Percentiles rank a stretch among this genome's conserved stretches.
Evolutionary conservation across 2,329 filamentous ascomycete species (phyloP).

Genomic region (Fonsecaea multimorphosa): DNA sequence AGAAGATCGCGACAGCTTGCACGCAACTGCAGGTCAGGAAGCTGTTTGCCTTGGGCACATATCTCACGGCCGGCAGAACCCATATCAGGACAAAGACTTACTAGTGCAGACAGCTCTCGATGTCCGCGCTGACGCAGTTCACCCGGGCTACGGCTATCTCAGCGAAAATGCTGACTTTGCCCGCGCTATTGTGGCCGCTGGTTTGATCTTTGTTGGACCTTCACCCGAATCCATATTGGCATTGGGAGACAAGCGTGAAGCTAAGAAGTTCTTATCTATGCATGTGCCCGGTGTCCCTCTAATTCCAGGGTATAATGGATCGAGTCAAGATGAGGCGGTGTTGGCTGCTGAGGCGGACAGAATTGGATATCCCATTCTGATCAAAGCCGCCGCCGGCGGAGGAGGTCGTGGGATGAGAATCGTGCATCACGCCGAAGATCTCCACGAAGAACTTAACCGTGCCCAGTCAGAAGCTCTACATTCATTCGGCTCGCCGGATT

Average conservation of each 20-base stretch:
- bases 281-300: conserved; percentile 42
- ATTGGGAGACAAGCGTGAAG: conserved; percentile 42
- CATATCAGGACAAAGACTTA: conserved; percentile 48
- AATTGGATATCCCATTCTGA: conserved; percentile 51
- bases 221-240: conserved; percentile 40
- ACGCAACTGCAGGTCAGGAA: conserved; percentile 61
- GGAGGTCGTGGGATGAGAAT: conserved; percentile 55
- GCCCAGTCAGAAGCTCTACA: conserved; percentile 50
- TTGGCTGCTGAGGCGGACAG: conserved; percentile 36
- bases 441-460: conserved; percentile 46
- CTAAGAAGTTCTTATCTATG: conserved; percentile 40
- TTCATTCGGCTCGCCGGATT: conserved; percentile 51
- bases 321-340: conserved; percentile 36
- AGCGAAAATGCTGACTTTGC: conserved; percentile 46
- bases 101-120: conserved; percentile 58
- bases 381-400: conserved; percentile 57
- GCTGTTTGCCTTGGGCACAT: conserved; percentile 57
- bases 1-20: conserved; percentile 60
- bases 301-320: conserved; percentile 41
- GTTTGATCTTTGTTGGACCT: conserved; percentile 45
- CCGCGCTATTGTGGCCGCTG: conserved; percentile 37
- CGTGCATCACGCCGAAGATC: conserved; percentile 42
- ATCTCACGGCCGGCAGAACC: conserved; percentile 48
- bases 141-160: conserved; percentile 47
- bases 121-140: conserved; percentile 43